These are phyloP conservation scores for Linderniella brevidens DNA, from an alignment of 257 asterid genomes.

Conservation along the genomic window DNA sequence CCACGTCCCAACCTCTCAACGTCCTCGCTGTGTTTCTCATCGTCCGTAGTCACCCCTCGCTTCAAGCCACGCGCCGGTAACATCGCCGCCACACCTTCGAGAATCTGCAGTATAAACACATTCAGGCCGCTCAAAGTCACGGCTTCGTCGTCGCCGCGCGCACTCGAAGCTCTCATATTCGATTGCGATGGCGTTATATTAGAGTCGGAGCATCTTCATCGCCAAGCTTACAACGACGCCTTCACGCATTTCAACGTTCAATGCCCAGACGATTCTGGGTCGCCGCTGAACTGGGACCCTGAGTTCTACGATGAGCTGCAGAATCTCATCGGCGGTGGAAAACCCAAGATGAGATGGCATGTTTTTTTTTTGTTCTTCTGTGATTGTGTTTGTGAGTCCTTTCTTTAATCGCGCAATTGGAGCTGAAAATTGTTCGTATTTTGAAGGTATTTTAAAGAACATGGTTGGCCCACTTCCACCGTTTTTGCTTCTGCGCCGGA, in stretches of 20 bases:
- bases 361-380: background rate
- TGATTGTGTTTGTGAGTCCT: background rate
- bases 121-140: slow-evolving; percentile 20
- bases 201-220: slow-evolving; percentile 91
- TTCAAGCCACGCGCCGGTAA: too few relatives aligned
- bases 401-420: background rate
- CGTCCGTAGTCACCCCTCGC: too few relatives aligned
- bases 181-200: slow-evolving; percentile 90
- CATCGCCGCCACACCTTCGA: too few relatives aligned
- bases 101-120: too few relatives aligned
- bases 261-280: slow-evolving; percentile 29
- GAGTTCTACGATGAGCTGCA: slow-evolving; percentile 79
- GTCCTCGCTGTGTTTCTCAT: too few relatives aligned
- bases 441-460: slow-evolving; percentile 76
- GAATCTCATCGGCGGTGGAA: slow-evolving; percentile 80
- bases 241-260: slow-evolving; percentile 69
- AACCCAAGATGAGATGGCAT: slow-evolving; percentile 97
- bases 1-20: too few relatives aligned
- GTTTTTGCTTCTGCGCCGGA: slow-evolving; percentile 42
- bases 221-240: slow-evolving; percentile 90
- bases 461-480: slow-evolving; percentile 88
- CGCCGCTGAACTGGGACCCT: slow-evolving; percentile 54
- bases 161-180: slow-evolving; percentile 65
- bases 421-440: background rate
- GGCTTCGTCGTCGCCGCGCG: slow-evolving; percentile 22